Percentiles rank a stretch among this genome's conserved stretches.
phyloP scores from a whole-genome alignment of 768 basidiomycete species.

The Fomitopsis pulvina region DNA sequence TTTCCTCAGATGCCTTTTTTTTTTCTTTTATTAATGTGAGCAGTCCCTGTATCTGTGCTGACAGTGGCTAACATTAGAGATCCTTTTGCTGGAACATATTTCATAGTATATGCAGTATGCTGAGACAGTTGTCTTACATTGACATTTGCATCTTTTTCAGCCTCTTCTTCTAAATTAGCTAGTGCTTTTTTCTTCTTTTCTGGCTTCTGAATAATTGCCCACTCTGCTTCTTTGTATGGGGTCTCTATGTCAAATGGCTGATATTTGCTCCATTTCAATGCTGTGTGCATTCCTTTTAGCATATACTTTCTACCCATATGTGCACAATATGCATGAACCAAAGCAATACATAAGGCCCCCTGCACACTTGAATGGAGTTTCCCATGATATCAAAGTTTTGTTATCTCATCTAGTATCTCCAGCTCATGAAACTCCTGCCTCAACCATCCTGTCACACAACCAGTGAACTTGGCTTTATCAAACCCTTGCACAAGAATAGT shows the following conservation, averaged over 20 bases:
- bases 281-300: constrained; percentile 1
- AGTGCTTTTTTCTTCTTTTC: background rate
- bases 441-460: no score
- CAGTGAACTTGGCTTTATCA: no score
- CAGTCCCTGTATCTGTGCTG: no score
- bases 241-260: background rate
- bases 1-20: no score
- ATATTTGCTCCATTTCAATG: background rate
- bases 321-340: background rate
- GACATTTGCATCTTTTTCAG: background rate
- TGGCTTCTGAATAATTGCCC: background rate
- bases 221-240: background rate
- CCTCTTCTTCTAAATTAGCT: background rate
- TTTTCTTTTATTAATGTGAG: no score
- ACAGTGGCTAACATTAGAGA: no score
- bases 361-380: background rate
- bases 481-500: constrained; percentile 13
- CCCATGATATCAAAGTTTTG: background rate
- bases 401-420: no score
- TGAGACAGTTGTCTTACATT: background rate
- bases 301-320: background rate
- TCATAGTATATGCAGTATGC: no score
- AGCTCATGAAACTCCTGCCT: no score
- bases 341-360: constrained; percentile 7
- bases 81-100: no score